Conservation (phyloP, 2,329 filamentous ascomycete genomes). For the Fusarium poae region DNA sequence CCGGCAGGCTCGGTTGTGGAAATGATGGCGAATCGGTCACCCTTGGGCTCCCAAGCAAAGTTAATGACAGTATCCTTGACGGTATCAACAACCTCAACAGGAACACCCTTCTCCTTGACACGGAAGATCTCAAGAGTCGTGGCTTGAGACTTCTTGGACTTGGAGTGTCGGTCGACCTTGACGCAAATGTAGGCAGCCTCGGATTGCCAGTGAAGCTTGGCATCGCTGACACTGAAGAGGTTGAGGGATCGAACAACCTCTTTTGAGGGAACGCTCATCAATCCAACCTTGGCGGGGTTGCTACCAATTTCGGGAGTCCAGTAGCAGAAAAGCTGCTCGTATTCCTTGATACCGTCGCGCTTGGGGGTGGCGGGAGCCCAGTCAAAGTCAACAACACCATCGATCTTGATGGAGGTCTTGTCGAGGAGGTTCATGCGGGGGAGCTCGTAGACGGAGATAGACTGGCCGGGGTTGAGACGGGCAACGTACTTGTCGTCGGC, state of each 20-base stretch:
- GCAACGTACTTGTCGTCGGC: conserved; percentile 97
- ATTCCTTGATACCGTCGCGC: conserved; percentile 87
- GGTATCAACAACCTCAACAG: conserved; percentile 96
- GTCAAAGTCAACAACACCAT: conserved; percentile 97
- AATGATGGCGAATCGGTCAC: conserved; percentile 96
- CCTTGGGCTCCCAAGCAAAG: conserved; percentile 99
- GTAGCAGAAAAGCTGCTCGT: conserved; percentile 97
- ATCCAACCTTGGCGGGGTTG: conserved; percentile 95
- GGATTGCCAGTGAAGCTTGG: conserved; percentile 98
- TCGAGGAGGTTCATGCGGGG: conserved; percentile 91
- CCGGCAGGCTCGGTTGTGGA: conserved; percentile 87
- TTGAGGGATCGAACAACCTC: conserved; percentile 94
- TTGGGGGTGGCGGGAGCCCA: conserved; percentile 89
- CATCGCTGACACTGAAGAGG: conserved; percentile 97
- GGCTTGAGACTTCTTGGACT: conserved; percentile 97
- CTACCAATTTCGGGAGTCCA: conserved; percentile 99
- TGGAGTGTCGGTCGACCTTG: conserved; percentile 98
- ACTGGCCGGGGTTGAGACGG: conserved; percentile 86
- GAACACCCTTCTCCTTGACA: conserved; percentile 95
- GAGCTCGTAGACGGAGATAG: conserved; percentile 91
- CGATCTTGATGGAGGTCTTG: conserved; percentile 94
- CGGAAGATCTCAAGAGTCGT: conserved; percentile 99
- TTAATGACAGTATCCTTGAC: conserved; percentile 99
- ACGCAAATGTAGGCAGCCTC: conserved; percentile 94
- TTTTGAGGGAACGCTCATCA: conserved; percentile 97